Evolutionary conservation across 2,329 filamentous ascomycete species (phyloP), one percentile per base, ranked within the genome.

Genomic region (Aspergillus arachidicola): DNA sequence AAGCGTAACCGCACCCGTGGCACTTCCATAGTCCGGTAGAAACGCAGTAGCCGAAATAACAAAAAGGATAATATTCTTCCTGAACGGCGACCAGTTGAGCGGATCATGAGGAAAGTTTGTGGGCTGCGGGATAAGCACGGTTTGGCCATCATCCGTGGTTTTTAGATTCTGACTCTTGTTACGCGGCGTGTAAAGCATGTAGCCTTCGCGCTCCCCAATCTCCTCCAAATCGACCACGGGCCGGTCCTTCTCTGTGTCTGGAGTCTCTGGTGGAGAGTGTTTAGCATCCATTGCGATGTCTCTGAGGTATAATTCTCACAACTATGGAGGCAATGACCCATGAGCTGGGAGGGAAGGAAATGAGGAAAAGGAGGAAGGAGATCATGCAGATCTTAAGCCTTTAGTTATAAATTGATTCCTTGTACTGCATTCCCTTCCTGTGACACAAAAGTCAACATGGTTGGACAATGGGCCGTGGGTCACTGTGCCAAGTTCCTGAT

Each of bases 21-120:
- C 79, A 62, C 74, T 76, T n/a, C 76, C 77, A 73, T 79, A 81
- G 64, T 82, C 80, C 0, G 79, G 75, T 3, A 81, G 65, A 55
- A 81, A 77, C 0, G 79, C 74, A 3, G 73, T 72, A 26, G 71
- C 72, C 1, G 76, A 76, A 21, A 82, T 75, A 38, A 80, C 73
- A 56, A 78, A 69, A 9, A 82, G 69, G 30, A 78, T 74, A 23
- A 74, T 9, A 55, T 75, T 70, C 61, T 79, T 80, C 58, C 68
- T 76, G 48, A 67, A 63, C 10, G 64, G 60, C 6, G 69, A 72
- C 77, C 74, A 81, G 59, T 78, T 81, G 45, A 78, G 72, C 16
- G 74, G 76, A 64, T 81, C 79, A 55, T 77, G 69, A 1, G 77
- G 75, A 36, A 78, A 75, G 54, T 76, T 69, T 26, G 69, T 76